A percentile compares a stretch with the other conserved stretches of the same genome.
These are phyloP conservation scores for Sugiyamaella paludigena DNA, from an alignment of 1,139 yeast species.

Conservation along the genomic window DNA sequence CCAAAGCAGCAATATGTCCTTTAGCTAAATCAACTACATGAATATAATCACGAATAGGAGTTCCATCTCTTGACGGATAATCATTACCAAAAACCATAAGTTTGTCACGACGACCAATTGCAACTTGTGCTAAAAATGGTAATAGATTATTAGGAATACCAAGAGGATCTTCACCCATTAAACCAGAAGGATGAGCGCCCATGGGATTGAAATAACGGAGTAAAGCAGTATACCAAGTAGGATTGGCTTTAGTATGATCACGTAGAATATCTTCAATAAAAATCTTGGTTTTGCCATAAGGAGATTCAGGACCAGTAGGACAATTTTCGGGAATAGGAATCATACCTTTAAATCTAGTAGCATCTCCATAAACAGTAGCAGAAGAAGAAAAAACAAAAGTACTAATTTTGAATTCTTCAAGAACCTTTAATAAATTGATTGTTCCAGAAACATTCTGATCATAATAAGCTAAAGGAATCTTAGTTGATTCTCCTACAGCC, in stretches of 20 bases:
- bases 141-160: slow-evolving; percentile 75
- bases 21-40: slow-evolving; percentile 81
- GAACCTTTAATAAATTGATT: slow-evolving; percentile 53
- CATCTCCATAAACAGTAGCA: slow-evolving; percentile 86
- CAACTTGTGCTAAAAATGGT: slow-evolving; percentile 77
- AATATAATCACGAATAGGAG: slow-evolving; percentile 79
- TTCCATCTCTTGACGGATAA: slow-evolving; percentile 70
- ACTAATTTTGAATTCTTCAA: slow-evolving; percentile 48
- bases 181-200: slow-evolving; percentile 82
- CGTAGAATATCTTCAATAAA: slow-evolving; percentile 62
- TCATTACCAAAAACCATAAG: slow-evolving; percentile 66
- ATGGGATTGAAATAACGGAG: slow-evolving; percentile 79
- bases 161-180: slow-evolving; percentile 76
- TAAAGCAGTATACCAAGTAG: slow-evolving; percentile 60
- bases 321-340: slow-evolving; percentile 80
- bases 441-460: slow-evolving; percentile 71
- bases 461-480: slow-evolving; percentile 68
- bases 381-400: slow-evolving; percentile 74
- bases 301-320: slow-evolving; percentile 73
- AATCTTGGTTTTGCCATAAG: slow-evolving; percentile 72
- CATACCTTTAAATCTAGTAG: slow-evolving; percentile 67
- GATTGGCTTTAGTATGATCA: slow-evolving; percentile 53
- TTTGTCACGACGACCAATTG: slow-evolving; percentile 67
- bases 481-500: slow-evolving; percentile 80
- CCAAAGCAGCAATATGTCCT: slow-evolving; percentile 73